Evolutionary conservation across 345 rosid genomes (phyloP).

Genomic region (Salix exigua): DNA sequence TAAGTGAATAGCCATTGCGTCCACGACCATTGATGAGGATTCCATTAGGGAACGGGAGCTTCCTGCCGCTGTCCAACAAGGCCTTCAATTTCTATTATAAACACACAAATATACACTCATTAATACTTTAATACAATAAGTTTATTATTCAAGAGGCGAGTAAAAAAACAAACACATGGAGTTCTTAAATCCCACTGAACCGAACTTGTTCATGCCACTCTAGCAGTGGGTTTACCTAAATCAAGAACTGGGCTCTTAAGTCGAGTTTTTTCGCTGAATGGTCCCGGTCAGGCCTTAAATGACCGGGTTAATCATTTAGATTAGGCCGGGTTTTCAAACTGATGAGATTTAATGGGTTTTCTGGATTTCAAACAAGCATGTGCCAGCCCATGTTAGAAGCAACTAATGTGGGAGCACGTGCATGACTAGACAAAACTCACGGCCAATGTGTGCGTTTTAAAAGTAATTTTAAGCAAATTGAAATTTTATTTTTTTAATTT

Average conservation of each 20-base stretch:
- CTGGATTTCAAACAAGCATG: not conserved
- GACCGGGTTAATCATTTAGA: no score
- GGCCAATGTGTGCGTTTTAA: no score
- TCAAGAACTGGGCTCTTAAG: no score
- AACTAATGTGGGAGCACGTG: slow-evolving; percentile 5
- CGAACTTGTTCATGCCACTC: no score
- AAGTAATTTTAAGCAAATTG: no score
- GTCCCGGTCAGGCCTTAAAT: no score
- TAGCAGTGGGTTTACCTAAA: no score
- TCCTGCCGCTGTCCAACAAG: slow-evolving; percentile 54
- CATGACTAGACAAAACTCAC: not conserved
- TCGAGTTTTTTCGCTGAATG: no score
- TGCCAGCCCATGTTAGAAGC: not conserved
- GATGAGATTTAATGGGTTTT: not conserved
- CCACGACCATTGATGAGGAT: slow-evolving; percentile 91
- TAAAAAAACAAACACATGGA: not conserved
- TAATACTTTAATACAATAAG: not conserved
- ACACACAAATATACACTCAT: not conserved
- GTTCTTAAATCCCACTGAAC: not conserved
- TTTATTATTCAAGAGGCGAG: not conserved
- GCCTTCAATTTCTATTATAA: slow-evolving; percentile 55
- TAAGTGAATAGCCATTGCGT: slow-evolving; percentile 52
- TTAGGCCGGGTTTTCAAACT: not conserved
- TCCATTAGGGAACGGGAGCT: slow-evolving; percentile 72
- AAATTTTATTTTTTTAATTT: no score